Evolutionary conservation across 495 filamentous ascomycete genomes (phyloP).

Genomic region (Neurospora pannonica): DNA sequence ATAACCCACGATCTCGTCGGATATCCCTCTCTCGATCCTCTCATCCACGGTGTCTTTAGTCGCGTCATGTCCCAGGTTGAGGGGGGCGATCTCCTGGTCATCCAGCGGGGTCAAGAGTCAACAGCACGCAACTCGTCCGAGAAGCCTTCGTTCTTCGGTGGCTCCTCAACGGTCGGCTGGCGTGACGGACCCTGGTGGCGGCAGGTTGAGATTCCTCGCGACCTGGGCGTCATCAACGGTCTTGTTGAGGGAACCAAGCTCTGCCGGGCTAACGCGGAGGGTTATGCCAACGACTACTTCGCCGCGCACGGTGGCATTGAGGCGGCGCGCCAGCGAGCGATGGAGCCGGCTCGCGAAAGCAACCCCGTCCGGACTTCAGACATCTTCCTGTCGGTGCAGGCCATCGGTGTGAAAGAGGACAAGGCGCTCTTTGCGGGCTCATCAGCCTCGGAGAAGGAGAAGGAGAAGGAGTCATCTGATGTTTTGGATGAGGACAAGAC

Average conservation of each 20-base stretch:
- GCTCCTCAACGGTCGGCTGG: conserved; percentile 53
- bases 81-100: conserved; percentile 91
- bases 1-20: conserved; percentile 90
- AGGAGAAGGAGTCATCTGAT: conserved; percentile 41
- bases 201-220: conserved; percentile 56
- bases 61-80: conserved; percentile 98
- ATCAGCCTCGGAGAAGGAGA: conserved; percentile 34
- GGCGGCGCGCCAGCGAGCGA: conserved; percentile 65
- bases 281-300: conserved; percentile 77
- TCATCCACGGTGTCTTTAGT: conserved; percentile 88
- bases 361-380: conserved; percentile 89
- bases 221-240: conserved; percentile 71
- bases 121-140: conserved; percentile 56
- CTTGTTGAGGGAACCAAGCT: conserved; percentile 83
- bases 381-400: conserved; percentile 90
- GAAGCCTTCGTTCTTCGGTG: conserved; percentile 42
- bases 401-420: conserved; percentile 54
- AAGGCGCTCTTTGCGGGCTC: conserved; percentile 56
- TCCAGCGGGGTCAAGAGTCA: conserved; percentile 85
- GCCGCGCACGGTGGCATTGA: conserved; percentile 67
- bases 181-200: conserved; percentile 96
- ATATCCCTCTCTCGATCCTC: conserved; percentile 88
- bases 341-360: conserved; percentile 61
- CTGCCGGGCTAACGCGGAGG: conserved; percentile 75
- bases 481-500: conserved; percentile 41